Evolutionary conservation across 345 rosid species (phyloP), one percentile per base, ranked within the genome.

Genomic region (Brassica carinata): DNA sequence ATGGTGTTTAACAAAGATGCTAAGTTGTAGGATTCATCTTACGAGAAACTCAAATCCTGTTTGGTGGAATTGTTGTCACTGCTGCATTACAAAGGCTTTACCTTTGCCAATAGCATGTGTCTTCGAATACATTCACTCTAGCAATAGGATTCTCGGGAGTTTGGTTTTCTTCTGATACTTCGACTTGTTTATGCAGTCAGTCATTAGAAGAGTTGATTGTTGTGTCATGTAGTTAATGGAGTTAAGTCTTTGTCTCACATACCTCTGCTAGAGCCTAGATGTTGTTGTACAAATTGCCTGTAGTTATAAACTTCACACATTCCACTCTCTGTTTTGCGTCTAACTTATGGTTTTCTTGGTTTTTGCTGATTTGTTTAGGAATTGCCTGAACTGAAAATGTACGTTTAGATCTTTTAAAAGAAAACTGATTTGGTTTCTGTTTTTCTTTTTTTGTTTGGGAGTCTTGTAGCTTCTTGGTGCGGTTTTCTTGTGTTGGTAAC

Each of bases 401-500:
- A 26, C 0, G 5, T 61, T 61, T 29, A 14, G 18, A 29, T 27
- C 36, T 8, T 13, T 62, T 17, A 17, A 7, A 17, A 13, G 38
- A 7, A 29, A 5, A 29, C 40, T 30, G 45, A 64, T 30, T 64
- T 64, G 11, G 67, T 31, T 15, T 14, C 4, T 27, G 64, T 36
- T 3, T 13, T n/a, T n/a, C n/a, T 5, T 5, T 29, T 13, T 0
- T 27, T 8, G 34, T 30, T 27, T 72, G 4, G 31, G 6, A 26
- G 10, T 76, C 36, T 57, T 76, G 19, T 27, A 27, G 75, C 64
- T 61, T 62, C 69, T 23, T 26, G 36, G 27, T 70, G 19, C 36
- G 13, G 34, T 63, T 29, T 9, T n/a, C 18, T 2, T 13, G 5
- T 4, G 67, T 30, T 64, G 17, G 23, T 64, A 59, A 9, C 59